These are phyloP conservation scores for Clonostachys byssicola DNA, from an alignment of 2,329 filamentous ascomycete species.

Conservation along the genomic window DNA sequence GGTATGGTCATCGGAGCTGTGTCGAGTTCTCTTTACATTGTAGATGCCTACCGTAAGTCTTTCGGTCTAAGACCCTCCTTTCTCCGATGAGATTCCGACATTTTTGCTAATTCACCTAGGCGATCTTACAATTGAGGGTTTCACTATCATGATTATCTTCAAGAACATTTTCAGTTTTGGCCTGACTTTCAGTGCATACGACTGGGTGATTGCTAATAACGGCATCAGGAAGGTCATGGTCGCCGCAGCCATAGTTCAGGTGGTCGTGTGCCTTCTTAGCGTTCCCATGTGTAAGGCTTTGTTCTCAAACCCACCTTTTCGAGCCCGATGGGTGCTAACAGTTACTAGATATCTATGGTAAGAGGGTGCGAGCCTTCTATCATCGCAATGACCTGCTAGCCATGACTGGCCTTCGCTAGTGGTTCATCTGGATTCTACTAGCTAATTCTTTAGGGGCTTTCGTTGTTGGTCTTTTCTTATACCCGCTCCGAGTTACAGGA, in stretches of 20 bases:
- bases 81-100: neutral
- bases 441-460: too few species aligned
- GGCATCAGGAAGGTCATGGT: slow-evolving; percentile 63
- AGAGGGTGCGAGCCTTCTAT: slow-evolving; percentile 71
- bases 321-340: slow-evolving; percentile 2
- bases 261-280: slow-evolving; percentile 69
- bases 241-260: slow-evolving; percentile 70
- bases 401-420: slow-evolving; percentile 9
- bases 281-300: slow-evolving; percentile 75
- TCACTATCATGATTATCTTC: slow-evolving; percentile 87
- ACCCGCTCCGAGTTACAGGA: too few species aligned
- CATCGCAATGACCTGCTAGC: slow-evolving; percentile 67
- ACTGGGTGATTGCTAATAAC: slow-evolving; percentile 67
- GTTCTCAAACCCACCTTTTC: neutral
- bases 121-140: slow-evolving; percentile 79
- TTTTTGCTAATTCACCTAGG: slow-evolving; percentile 35
- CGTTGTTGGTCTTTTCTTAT: too few species aligned
- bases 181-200: slow-evolving; percentile 77
- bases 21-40: slow-evolving; percentile 79
- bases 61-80: neutral
- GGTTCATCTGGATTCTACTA: too few species aligned
- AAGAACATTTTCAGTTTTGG: slow-evolving; percentile 92
- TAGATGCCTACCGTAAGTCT: slow-evolving; percentile 80
- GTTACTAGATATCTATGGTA: slow-evolving; percentile 64
- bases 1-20: slow-evolving; percentile 93